These are phyloP conservation scores for Hsuehochloa calcarea DNA, from an alignment of 176 grass and related monocot genomes.

Conservation along the genomic window DNA sequence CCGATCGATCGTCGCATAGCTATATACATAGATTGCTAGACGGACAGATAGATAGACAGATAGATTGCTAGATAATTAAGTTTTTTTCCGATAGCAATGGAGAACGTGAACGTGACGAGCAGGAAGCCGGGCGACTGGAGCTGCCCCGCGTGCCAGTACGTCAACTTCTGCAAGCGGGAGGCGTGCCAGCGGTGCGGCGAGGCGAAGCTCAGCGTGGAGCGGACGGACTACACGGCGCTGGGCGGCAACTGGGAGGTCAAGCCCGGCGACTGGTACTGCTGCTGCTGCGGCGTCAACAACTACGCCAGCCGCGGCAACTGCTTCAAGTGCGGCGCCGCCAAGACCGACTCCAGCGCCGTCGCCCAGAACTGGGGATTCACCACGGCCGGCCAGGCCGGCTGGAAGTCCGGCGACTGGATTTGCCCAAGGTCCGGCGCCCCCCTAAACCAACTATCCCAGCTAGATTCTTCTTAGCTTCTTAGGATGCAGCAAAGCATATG, in stretches of 20 bases:
- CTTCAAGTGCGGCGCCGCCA: slow-evolving; percentile 82
- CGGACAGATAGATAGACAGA: background rate
- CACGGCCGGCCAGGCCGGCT: slow-evolving; percentile 43
- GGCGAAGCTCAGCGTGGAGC: slow-evolving; percentile 55
- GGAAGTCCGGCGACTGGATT: slow-evolving; percentile 91
- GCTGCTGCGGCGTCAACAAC: slow-evolving; percentile 70
- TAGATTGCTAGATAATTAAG: background rate
- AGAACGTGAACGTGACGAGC: slow-evolving; percentile 46
- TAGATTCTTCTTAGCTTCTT: background rate
- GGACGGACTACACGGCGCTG: slow-evolving; percentile 40
- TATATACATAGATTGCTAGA: background rate
- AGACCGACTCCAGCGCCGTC: slow-evolving; percentile 62
- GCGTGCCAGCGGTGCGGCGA: slow-evolving; percentile 83
- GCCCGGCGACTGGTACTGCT: slow-evolving; percentile 91
- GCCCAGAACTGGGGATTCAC: slow-evolving; percentile 70
- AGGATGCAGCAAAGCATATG: background rate
- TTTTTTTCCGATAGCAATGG: background rate
- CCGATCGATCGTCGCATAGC: background rate
- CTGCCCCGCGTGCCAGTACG: slow-evolving; percentile 86
- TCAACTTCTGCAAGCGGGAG: slow-evolving; percentile 85
- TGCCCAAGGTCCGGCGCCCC: slow-evolving; percentile 56
- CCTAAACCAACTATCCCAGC: too few relatives aligned
- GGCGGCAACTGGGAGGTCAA: slow-evolving; percentile 71
- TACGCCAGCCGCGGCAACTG: slow-evolving; percentile 69
- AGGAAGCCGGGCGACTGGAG: slow-evolving; percentile 90